phyloP scores from a whole-genome alignment of 768 basidiomycete genomes.

The Lentinula guzmanii region DNA sequence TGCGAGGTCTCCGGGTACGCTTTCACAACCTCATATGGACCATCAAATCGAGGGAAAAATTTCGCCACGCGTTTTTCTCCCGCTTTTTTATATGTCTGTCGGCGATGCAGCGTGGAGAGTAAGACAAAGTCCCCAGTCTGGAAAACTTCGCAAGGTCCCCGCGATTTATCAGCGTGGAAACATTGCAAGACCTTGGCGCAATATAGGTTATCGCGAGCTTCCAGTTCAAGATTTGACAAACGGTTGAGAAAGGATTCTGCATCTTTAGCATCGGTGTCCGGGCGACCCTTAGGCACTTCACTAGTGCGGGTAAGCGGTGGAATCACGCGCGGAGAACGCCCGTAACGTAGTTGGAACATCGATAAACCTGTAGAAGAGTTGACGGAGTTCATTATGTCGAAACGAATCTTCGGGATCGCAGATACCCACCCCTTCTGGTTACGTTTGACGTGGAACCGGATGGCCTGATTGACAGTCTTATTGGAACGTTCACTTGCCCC shows the following conservation, averaged over 20 bases:
- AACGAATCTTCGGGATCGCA: slow-evolving; percentile 11
- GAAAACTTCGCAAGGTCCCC: slow-evolving; percentile 15
- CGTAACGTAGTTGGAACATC: slow-evolving; percentile 14
- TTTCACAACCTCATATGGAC: slow-evolving; percentile 16
- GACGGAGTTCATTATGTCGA: slow-evolving; percentile 14
- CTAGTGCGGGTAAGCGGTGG: slow-evolving; percentile 4
- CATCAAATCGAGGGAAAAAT: slow-evolving; percentile 33
- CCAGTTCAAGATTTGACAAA: background rate
- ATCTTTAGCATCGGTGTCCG: background rate
- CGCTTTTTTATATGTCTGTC: slow-evolving; percentile 21
- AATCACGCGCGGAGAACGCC: slow-evolving; percentile 11
- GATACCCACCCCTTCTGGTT: slow-evolving; percentile 19
- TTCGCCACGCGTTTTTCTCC: slow-evolving; percentile 29
- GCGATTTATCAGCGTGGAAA: slow-evolving; percentile 20
- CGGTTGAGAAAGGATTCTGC: background rate
- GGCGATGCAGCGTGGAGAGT: slow-evolving; percentile 26
- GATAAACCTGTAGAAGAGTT: slow-evolving; percentile 15
- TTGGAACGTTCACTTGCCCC: slow-evolving; percentile 19
- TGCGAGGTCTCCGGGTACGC: slow-evolving; percentile 7
- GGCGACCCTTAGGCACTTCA: no score
- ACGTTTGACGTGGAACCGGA: slow-evolving; percentile 16
- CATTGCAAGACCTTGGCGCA: slow-evolving; percentile 23
- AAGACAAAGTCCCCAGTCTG: slow-evolving; percentile 28
- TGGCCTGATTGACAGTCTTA: background rate
- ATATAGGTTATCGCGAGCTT: slow-evolving; percentile 27